Evolutionary conservation across 441 rosid species (phyloP), one percentile per base, ranked within the genome.

Genomic region (Rhodomyrtus psidioides): DNA sequence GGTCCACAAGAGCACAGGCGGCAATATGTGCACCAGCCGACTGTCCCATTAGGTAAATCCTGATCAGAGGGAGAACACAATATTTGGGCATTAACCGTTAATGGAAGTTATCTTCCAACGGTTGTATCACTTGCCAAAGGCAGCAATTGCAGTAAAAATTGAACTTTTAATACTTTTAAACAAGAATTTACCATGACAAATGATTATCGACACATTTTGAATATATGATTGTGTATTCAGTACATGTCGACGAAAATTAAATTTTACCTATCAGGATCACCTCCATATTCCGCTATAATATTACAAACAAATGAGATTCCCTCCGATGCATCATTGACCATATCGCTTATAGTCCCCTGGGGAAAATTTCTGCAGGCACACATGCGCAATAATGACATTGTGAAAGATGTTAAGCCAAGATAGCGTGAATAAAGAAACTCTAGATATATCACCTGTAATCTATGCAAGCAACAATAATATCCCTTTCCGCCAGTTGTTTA

Each of bases 1-100:
- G 99, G 86, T 96, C 96, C 84, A 97, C 84, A 34, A 97, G 96
- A 88, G 90, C 94, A 91, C 99, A 96, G 12, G 98, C 92, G 84
- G 98, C 93, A 85, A 97, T 95, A 89, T 96, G 99, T 85, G 99
- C 98, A 82, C 99, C 99, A 79, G 98, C 99, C 86, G 99, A 97
- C 88, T 97, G 99, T 39, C 99, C 99, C 99, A 95, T 95, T 86
- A 95, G 88, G 90, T 95, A 97, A 86, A 96, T 93, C 93, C 99
- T 97, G 85, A 79, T 84, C 85, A 88, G 88, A 87, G 49, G 79
- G n/a, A 70, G 1, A 10, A 70, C 49, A 70, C 7, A 7, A 21
- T 70, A 8, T 39, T 70, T 70, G 79, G 49, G 79, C n/a, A 70
- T 70, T 70, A 70, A 70, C 79, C 16, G 2, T 21, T 70, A 70